phyloP scores from a whole-genome alignment of 805 yeast genomes.

The Ogataea glucozyma region DNA sequence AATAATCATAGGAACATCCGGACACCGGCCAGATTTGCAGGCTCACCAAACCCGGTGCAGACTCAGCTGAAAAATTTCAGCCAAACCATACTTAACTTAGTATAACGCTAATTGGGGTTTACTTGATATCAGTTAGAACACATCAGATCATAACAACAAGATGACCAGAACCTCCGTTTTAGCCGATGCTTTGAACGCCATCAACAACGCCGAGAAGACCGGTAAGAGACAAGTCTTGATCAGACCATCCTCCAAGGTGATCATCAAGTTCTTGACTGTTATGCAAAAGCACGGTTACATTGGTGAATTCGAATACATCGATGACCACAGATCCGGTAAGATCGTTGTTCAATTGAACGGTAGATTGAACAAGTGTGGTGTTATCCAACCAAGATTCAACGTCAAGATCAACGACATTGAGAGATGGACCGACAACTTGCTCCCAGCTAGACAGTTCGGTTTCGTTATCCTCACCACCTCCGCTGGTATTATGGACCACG shows the following conservation, averaged over 20 bases:
- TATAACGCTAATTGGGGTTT: background rate
- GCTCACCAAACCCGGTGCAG: background rate
- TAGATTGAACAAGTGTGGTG: conserved; percentile 98
- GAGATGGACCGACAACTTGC: conserved; percentile 97
- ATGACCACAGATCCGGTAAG: conserved; percentile 99
- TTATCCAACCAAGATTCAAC: conserved; percentile 98
- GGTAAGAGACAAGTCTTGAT: conserved; percentile 98
- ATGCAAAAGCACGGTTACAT: conserved; percentile 98
- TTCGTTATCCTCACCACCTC: conserved; percentile 97
- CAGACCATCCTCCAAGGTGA: conserved; percentile 98
- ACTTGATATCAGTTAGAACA: background rate
- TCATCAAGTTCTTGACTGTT: conserved; percentile 93
- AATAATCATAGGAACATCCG: conserved; percentile 5
- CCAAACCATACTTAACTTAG: background rate
- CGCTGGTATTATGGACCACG: conserved; percentile 99
- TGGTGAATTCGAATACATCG: conserved; percentile 97
- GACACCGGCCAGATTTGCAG: conserved; percentile 6
- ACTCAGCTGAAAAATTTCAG: conserved; percentile 7
- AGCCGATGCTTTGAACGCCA: conserved; percentile 97
- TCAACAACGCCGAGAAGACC: conserved; percentile 98
- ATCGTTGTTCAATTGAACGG: conserved; percentile 96
- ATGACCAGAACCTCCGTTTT: conserved; percentile 98
- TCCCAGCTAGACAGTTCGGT: conserved; percentile 99
- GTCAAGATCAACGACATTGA: conserved; percentile 93
- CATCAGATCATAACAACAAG: conserved; percentile 31